Evolutionary conservation across 106 monocot genomes (phyloP).

Genomic region (Iris macrosiphon): DNA sequence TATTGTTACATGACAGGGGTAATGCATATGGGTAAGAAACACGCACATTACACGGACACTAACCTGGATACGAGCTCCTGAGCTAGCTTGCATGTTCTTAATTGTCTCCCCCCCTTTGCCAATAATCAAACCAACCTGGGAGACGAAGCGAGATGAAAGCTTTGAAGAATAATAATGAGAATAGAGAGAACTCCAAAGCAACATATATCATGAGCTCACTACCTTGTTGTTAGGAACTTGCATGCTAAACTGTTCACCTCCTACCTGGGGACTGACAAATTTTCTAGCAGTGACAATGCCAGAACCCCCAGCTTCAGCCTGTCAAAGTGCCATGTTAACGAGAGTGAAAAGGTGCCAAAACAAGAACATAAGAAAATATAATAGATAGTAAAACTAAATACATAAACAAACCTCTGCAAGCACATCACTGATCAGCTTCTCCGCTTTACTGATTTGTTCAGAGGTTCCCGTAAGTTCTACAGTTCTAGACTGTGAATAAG

Average conservation of each 20-base stretch:
- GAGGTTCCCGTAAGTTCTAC: slow-evolving; percentile 60
- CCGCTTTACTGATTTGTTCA: slow-evolving; percentile 70
- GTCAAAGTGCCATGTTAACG: neutral
- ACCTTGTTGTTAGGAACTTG: slow-evolving; percentile 26
- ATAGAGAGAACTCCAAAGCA: neutral
- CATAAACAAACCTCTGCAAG: slow-evolving; percentile 36
- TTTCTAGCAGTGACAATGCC: slow-evolving; percentile 5
- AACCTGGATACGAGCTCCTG: slow-evolving; percentile 95
- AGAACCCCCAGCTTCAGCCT: slow-evolving; percentile 18
- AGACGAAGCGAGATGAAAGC: neutral
- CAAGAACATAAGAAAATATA: neutral
- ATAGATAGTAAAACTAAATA: too few species aligned
- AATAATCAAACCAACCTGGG: slow-evolving; percentile 91
- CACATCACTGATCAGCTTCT: slow-evolving; percentile 68
- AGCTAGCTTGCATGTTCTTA: slow-evolving; percentile 78
- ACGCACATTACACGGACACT: too few species aligned
- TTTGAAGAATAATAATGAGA: neutral
- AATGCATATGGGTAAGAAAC: too few species aligned
- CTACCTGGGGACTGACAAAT: slow-evolving; percentile 12
- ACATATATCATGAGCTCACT: neutral
- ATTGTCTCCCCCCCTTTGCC: slow-evolving; percentile 99
- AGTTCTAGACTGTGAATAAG: slow-evolving; percentile 38
- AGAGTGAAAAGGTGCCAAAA: neutral
- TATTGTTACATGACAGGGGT: too few species aligned
- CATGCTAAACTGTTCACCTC: slow-evolving; percentile 14